Conservation (phyloP, 2,329 filamentous ascomycete genomes). For the Epicoccum sorghinum region DNA sequence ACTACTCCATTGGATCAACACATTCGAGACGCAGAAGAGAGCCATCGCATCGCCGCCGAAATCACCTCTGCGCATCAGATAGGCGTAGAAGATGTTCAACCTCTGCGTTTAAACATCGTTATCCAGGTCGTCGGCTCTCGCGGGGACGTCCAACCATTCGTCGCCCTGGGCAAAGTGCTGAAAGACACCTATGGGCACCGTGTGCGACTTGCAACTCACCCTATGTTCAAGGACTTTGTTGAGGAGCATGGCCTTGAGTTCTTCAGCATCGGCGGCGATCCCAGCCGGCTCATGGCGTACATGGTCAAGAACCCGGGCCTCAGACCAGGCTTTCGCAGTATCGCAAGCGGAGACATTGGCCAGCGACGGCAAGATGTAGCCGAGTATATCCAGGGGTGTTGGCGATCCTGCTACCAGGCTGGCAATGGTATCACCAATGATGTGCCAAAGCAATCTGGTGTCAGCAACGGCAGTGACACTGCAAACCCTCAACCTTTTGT, state of each 20-base stretch:
- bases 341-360: constrained; percentile 1
- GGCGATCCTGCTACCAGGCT: constrained; percentile 42
- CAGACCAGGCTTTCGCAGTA: background rate
- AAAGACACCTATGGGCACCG: background rate
- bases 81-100: background rate
- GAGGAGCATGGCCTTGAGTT: constrained; percentile 38
- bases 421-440: constrained; percentile 39
- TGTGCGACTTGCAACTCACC: background rate
- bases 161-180: background rate
- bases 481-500: constrained; percentile 66
- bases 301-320: constrained; percentile 58
- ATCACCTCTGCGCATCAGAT: background rate
- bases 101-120: background rate
- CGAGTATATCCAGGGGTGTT: constrained; percentile 5
- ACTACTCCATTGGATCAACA: background rate
- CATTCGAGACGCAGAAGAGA: background rate
- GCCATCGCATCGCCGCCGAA: background rate
- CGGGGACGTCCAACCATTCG: background rate
- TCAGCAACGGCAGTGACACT: constrained; percentile 33
- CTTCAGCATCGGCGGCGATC: constrained; percentile 40
- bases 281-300: constrained; percentile 54
- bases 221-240: background rate
- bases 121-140: background rate
- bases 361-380: constrained; percentile 2
- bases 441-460: constrained; percentile 34